Evolutionary conservation across 1,284 basidiomycete species (phyloP).

Genomic region (Microbotryum scabiosae): DNA sequence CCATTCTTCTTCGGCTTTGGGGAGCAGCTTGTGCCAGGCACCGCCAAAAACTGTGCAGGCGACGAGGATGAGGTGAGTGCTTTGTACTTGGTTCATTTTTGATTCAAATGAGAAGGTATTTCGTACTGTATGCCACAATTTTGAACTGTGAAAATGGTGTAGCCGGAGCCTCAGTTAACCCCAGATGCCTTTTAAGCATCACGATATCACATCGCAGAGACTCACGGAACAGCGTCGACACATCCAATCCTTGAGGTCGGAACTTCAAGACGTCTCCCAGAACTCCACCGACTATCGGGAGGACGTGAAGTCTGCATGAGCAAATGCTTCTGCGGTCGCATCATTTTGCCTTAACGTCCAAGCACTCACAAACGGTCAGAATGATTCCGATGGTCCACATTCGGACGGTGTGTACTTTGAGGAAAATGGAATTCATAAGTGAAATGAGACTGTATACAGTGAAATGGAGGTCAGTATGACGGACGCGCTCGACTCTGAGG

Average conservation of each 20-base stretch:
- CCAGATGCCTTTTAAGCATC: no score
- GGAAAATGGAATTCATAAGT: not conserved
- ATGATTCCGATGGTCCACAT: constrained; percentile 2
- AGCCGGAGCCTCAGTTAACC: no score
- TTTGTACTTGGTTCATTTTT: no score
- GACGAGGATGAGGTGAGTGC: no score
- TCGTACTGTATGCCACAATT: not conserved
- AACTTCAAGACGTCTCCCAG: constrained; percentile 7
- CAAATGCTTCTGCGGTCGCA: no score
- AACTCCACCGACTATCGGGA: constrained; percentile 2
- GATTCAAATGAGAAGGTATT: no score
- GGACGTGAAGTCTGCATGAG: no score
- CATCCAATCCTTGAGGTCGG: constrained; percentile 5
- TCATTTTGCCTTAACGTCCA: no score
- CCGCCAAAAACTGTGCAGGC: not conserved
- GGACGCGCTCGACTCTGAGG: not conserved
- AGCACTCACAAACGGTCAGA: not conserved
- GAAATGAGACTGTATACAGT: not conserved
- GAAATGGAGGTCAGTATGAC: not conserved
- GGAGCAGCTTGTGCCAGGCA: constrained; percentile 18
- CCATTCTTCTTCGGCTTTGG: constrained; percentile 14
- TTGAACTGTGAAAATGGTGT: not conserved
- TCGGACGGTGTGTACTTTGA: constrained; percentile 1
- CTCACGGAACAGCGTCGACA: constrained; percentile 3
- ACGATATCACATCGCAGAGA: no score